Evolutionary conservation across 108 stramenopile species (phyloP), one percentile per base, ranked within the genome.

Genomic region (Stephanodiscus minutulus): DNA sequence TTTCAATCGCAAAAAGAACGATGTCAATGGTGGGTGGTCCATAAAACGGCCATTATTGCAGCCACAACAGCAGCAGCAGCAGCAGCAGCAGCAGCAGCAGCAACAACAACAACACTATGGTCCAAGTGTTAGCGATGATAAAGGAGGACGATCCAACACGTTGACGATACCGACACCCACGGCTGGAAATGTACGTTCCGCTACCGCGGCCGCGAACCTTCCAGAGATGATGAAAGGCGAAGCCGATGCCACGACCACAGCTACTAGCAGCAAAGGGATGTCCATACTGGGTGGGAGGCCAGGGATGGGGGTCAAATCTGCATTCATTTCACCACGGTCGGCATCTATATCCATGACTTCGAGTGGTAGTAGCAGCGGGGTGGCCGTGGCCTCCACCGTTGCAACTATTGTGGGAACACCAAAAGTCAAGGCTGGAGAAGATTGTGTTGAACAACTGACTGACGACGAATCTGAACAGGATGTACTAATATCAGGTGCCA

Each of bases 401-500:
- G 47, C 58, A 8, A 39, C 37, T 57, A 31, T 20, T 27, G 46
- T 37, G 18, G 21, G 46, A 18, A 49, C 47, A 22, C 61, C 72
- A 54, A 53, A 57, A 8, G 68, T 39, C 39, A 39, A 39, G 11
- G 39, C 8, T 39, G 39, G 39, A 39, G 39, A 39, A 39, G 39
- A 64, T 53, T 47, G 61, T 21, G 79, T 73, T 18, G 72, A 61
- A 27, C 72, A 66, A 5, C 72, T 68, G 20, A 35, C 73, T 35
- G 67, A 50, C 44, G 72, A 73, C 37, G 79, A 73, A 15, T 53
- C 79, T 18, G 72, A 69, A 29, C 25, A 78, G 79, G 67, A 62
- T 24, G 72, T 74, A 8, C 2, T 69, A 15, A 72, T 84, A 21
- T 70, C 70, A 13, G 83, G 75, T 35, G 79, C 79, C n/a, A 54